phyloP scores from a whole-genome alignment of 768 basidiomycete species.

The Lentinula detonsa region DNA sequence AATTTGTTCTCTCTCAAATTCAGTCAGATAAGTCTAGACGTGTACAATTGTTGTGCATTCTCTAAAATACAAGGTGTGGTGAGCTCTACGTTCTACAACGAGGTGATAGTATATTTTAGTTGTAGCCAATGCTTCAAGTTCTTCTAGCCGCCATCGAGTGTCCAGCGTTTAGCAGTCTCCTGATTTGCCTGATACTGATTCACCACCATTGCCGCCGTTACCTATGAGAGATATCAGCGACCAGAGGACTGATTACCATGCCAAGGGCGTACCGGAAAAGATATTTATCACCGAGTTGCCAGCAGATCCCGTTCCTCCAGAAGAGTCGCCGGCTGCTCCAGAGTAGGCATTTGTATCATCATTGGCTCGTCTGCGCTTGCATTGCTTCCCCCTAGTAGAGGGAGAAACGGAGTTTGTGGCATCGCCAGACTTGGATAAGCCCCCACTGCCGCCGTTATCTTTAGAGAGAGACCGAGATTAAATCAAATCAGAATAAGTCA shows the following conservation, averaged over 20 bases:
- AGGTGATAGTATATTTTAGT: conserved; percentile 9
- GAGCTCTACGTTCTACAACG: conserved; percentile 7
- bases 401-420: neutral
- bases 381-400: neutral
- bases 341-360: neutral
- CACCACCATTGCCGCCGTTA: conserved; percentile 28
- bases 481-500: neutral
- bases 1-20: too few species aligned
- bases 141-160: conserved; percentile 13
- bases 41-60: neutral
- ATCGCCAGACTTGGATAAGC: neutral
- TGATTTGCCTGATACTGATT: conserved; percentile 24
- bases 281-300: neutral
- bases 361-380: neutral
- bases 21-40: too few species aligned
- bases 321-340: neutral
- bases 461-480: neutral
- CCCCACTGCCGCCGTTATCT: conserved; percentile 1
- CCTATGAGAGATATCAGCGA: conserved; percentile 10
- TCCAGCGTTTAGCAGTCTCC: conserved; percentile 8
- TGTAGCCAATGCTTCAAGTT: conserved; percentile 20
- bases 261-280: neutral
- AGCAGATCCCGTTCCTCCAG: neutral
- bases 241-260: neutral
- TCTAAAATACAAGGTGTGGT: neutral